A percentile compares a stretch with the other conserved stretches of the same genome.
phyloP scores from a whole-genome alignment of 495 filamentous ascomycete species.

The Halenospora varia region DNA sequence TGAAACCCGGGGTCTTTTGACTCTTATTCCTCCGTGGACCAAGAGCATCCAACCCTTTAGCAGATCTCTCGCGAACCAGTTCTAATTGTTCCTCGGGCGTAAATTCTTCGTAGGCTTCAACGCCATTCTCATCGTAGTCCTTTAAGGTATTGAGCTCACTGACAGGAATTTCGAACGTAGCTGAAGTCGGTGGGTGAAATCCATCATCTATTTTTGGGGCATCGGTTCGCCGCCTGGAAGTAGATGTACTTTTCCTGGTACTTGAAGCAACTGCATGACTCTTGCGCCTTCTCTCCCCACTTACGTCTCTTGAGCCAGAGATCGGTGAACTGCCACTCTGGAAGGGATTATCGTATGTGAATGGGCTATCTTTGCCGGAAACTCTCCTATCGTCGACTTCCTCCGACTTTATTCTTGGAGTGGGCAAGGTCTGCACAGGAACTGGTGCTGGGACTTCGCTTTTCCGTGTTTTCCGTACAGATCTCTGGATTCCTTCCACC shows the following conservation, averaged over 20 bases:
- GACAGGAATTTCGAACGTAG: constrained; percentile 37
- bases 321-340: constrained; percentile 66
- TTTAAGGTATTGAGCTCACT: constrained; percentile 15
- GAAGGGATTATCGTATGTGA: constrained; percentile 90
- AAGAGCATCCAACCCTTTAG: constrained; percentile 32
- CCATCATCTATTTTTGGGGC: constrained; percentile 26
- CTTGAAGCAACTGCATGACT: constrained; percentile 4
- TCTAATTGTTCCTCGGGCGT: constrained; percentile 85
- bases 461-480: constrained; percentile 20
- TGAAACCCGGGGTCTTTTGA: constrained; percentile 15
- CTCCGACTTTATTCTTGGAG: constrained; percentile 36
- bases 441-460: constrained; percentile 23
- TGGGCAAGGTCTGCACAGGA: not conserved
- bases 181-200: constrained; percentile 35
- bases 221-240: constrained; percentile 10
- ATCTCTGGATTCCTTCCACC: constrained; percentile 42
- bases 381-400: constrained; percentile 29
- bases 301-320: not conserved
- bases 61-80: constrained; percentile 55
- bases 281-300: constrained; percentile 18
- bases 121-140: constrained; percentile 26
- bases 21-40: constrained; percentile 25
- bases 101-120: constrained; percentile 82
- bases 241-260: constrained; percentile 12
- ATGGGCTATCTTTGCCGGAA: constrained; percentile 50